phyloP scores from a whole-genome alignment of 192 early-diverging fungal genomes.

The Backusella tuberculispora region DNA sequence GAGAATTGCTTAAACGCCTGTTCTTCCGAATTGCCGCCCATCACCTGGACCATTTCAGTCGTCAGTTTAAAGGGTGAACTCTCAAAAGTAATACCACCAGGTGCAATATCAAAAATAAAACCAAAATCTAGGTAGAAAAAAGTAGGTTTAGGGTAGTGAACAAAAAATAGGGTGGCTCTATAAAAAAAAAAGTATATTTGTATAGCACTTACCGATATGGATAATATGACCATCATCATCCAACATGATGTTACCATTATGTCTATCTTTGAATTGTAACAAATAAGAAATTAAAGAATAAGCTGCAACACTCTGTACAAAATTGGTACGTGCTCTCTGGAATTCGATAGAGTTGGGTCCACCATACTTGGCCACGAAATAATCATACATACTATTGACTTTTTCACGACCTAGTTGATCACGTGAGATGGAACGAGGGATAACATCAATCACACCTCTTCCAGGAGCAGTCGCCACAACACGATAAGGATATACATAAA shows the following conservation, averaged over 20 bases:
- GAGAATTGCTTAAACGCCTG: constrained; percentile 89
- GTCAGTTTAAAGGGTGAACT: constrained; percentile 98
- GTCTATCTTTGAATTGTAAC: constrained; percentile 97
- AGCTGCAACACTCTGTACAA: constrained; percentile 93
- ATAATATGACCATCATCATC: constrained; percentile 96
- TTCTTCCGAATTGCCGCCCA: constrained; percentile 84
- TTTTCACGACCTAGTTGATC: constrained; percentile 99
- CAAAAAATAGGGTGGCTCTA: background rate
- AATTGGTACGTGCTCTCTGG: constrained; percentile 89
- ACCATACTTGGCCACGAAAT: constrained; percentile 92
- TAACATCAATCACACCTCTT: constrained; percentile 98
- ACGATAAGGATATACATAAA: constrained; percentile 97
- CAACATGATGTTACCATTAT: constrained; percentile 99
- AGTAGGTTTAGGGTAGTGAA: background rate
- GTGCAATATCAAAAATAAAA: constrained; percentile 97
- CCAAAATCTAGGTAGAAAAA: constrained; percentile 80
- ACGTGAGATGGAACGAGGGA: constrained; percentile 94
- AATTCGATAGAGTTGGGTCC: constrained; percentile 85
- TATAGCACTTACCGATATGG: constrained; percentile 77
- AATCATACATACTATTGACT: constrained; percentile 94
- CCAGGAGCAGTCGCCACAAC: constrained; percentile 97
- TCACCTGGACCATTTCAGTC: constrained; percentile 93
- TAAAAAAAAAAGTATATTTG: too few relatives aligned
- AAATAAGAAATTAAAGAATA: constrained; percentile 95
- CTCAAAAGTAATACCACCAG: constrained; percentile 96